Conservation (phyloP, 2,329 filamentous ascomycete genomes). For the Aspergillus flavus region DNA sequence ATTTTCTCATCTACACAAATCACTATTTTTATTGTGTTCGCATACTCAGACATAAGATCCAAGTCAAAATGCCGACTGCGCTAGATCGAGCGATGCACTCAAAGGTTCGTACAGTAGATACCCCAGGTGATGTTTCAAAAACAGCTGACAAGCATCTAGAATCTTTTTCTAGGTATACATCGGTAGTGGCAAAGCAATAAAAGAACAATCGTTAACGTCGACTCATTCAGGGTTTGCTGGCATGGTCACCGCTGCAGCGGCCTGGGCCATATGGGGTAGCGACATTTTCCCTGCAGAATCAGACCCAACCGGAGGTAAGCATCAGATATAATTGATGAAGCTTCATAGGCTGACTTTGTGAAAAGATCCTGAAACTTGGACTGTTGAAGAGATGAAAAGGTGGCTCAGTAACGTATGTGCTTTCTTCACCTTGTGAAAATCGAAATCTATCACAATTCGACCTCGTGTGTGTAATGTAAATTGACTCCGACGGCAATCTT, state of each 20-base stretch:
- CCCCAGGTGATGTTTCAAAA: not conserved
- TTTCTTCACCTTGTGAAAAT: not conserved
- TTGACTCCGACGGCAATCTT: slow-evolving; percentile 12
- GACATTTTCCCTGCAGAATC: slow-evolving; percentile 76
- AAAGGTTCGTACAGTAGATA: slow-evolving; percentile 55
- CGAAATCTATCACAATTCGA: not conserved
- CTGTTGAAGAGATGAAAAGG: slow-evolving; percentile 72
- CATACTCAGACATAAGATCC: not conserved
- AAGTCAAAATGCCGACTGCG: slow-evolving; percentile 64
- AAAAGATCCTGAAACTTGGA: slow-evolving; percentile 71
- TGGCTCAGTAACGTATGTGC: slow-evolving; percentile 78
- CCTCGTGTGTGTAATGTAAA: slow-evolving; percentile 1
- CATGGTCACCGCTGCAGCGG: slow-evolving; percentile 76
- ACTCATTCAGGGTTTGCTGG: slow-evolving; percentile 70
- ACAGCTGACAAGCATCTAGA: slow-evolving; percentile 50
- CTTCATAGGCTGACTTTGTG: slow-evolving; percentile 12
- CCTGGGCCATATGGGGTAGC: slow-evolving; percentile 82
- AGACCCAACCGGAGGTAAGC: slow-evolving; percentile 75
- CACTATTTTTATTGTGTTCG: not conserved
- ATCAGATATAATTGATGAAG: not conserved
- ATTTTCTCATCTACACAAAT: not conserved
- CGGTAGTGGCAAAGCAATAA: not conserved
- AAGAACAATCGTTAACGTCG: slow-evolving; percentile 24
- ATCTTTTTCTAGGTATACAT: slow-evolving; percentile 66
- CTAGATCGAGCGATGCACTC: slow-evolving; percentile 71